phyloP scores from a whole-genome alignment of 495 filamentous ascomycete species.

The Lentithecium fluviatile region DNA sequence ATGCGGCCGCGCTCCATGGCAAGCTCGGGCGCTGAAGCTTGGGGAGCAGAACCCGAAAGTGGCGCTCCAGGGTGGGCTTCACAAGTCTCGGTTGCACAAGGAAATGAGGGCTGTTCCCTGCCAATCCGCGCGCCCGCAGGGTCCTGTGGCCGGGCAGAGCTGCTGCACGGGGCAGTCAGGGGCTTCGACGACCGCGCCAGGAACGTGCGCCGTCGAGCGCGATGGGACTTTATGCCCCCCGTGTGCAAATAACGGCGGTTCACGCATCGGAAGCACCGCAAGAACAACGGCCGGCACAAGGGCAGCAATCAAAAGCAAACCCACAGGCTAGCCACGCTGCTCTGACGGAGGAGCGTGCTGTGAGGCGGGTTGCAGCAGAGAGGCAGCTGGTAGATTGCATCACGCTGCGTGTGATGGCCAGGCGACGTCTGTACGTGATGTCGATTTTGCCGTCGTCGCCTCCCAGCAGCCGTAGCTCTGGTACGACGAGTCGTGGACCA shows the following conservation, averaged over 20 bases:
- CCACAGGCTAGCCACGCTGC: background rate
- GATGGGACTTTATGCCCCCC: slow-evolving; percentile 19
- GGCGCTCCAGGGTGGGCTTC: slow-evolving; percentile 30
- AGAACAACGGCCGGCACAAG: slow-evolving; percentile 10
- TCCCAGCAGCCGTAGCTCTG: slow-evolving; percentile 26
- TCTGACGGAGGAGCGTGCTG: background rate
- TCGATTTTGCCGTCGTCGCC: background rate
- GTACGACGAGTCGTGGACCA: slow-evolving; percentile 31
- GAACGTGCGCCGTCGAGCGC: slow-evolving; percentile 17
- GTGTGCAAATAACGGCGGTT: slow-evolving; percentile 30
- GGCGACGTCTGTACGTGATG: background rate
- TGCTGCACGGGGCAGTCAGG: slow-evolving; percentile 19
- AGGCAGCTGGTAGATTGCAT: slow-evolving; percentile 11
- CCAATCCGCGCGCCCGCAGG: slow-evolving; percentile 27
- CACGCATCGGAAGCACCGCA: slow-evolving; percentile 3
- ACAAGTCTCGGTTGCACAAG: slow-evolving; percentile 30
- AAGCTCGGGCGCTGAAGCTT: slow-evolving; percentile 32
- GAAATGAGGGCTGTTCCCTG: slow-evolving; percentile 36
- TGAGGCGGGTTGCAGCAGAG: background rate
- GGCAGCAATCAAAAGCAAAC: background rate
- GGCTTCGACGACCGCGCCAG: slow-evolving; percentile 19
- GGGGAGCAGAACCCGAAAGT: slow-evolving; percentile 26
- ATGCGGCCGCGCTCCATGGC: slow-evolving; percentile 17
- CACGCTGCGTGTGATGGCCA: slow-evolving; percentile 20
- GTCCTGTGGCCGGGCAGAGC: slow-evolving; percentile 18